Percentiles rank a stretch among this genome's conserved stretches.
These are phyloP conservation scores for Mycena haematopus DNA, from an alignment of 768 basidiomycete genomes.

Conservation along the genomic window DNA sequence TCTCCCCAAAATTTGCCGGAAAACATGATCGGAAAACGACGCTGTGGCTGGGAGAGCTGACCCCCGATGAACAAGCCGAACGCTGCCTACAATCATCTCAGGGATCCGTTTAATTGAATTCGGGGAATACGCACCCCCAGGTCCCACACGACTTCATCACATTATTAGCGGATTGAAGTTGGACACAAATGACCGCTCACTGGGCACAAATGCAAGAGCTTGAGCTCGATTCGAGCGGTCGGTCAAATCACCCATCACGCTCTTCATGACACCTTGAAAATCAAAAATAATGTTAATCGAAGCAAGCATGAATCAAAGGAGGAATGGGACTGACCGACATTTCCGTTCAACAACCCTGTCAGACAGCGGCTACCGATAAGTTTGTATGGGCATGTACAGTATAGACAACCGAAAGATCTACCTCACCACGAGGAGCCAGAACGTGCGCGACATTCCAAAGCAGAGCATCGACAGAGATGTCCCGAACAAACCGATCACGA, in stretches of 20 bases:
- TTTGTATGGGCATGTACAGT: background rate
- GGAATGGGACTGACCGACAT: background rate
- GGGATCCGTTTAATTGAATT: background rate
- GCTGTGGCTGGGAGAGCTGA: slow-evolving; percentile 64
- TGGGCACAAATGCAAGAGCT: background rate
- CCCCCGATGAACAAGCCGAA: slow-evolving; percentile 71
- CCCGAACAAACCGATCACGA: background rate
- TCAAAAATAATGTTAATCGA: background rate
- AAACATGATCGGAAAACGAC: slow-evolving; percentile 68
- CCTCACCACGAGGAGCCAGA: background rate
- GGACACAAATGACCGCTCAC: background rate
- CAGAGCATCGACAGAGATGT: background rate
- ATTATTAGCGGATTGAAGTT: background rate
- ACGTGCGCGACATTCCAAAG: background rate
- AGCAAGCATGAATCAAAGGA: no score
- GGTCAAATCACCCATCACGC: background rate
- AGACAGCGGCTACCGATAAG: background rate
- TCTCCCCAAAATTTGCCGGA: slow-evolving; percentile 59
- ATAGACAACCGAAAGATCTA: background rate
- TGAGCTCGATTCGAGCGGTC: background rate
- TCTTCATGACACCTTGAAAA: background rate
- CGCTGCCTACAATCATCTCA: background rate
- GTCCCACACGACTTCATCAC: background rate
- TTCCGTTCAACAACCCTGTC: background rate
- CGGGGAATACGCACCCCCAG: background rate